Conservation (phyloP, 2,329 filamentous ascomycete genomes). For the Exophiala sp. region DNA sequence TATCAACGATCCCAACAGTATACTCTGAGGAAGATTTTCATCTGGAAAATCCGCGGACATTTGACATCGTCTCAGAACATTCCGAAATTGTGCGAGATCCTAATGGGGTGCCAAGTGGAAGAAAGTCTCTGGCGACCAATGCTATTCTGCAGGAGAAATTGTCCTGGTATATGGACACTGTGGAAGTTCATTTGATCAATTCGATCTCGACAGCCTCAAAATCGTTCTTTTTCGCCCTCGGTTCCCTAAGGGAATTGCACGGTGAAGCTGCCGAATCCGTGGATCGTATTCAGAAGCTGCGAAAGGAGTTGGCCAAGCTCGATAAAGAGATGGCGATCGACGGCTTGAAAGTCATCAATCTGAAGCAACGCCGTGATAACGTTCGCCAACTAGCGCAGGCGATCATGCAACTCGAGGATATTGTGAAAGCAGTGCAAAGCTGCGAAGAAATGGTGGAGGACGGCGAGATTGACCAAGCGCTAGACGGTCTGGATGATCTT, state of each 20-base stretch:
- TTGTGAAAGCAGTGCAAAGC: constrained; percentile 69
- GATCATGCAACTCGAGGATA: constrained; percentile 74
- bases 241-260: constrained; percentile 85
- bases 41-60: constrained; percentile 91
- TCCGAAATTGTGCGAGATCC: constrained; percentile 81
- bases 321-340: constrained; percentile 84
- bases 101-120: constrained; percentile 56
- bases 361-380: constrained; percentile 79
- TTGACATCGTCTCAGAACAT: constrained; percentile 92
- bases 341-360: constrained; percentile 79
- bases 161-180: constrained; percentile 99
- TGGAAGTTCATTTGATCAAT: constrained; percentile 93
- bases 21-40: constrained; percentile 96
- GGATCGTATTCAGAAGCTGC: constrained; percentile 73
- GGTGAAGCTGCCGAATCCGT: constrained; percentile 91
- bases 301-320: constrained; percentile 73
- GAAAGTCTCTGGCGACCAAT: constrained; percentile 90
- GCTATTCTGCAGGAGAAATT: constrained; percentile 97
- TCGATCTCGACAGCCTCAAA: constrained; percentile 94
- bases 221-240: constrained; percentile 92
- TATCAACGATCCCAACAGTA: constrained; percentile 87
- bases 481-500: constrained; percentile 71
- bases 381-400: constrained; percentile 76
- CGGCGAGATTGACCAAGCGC: constrained; percentile 77
- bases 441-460: constrained; percentile 80